Evolutionary conservation across 106 monocot species (phyloP).

Genomic region (Chionographis japonica): DNA sequence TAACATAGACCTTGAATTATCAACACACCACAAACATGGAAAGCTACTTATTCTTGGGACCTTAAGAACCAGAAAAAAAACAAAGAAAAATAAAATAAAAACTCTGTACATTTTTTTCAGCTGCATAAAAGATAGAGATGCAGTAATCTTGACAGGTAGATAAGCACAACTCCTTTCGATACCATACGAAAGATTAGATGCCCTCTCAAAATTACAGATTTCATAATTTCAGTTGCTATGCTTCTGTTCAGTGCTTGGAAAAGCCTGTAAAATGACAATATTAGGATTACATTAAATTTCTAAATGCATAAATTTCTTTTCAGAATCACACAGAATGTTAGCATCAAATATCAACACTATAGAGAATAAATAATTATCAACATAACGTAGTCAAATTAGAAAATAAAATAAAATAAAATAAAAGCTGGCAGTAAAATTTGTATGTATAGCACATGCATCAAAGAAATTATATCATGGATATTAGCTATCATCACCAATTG

Average conservation of each 20-base stretch:
- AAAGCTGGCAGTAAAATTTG: too few species aligned
- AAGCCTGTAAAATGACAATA: constrained; percentile 31
- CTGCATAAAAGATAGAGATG: neutral
- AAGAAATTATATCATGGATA: too few species aligned
- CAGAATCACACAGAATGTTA: neutral
- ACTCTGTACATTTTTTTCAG: constrained; percentile 1
- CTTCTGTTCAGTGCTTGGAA: constrained; percentile 50
- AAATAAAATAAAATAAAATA: too few species aligned
- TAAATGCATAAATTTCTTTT: neutral
- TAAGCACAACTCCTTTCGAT: neutral
- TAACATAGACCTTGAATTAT: too few species aligned
- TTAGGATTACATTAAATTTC: neutral
- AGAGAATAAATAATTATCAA: neutral
- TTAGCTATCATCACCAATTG: too few species aligned
- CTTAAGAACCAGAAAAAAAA: neutral
- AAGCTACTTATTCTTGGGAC: too few species aligned
- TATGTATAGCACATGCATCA: too few species aligned
- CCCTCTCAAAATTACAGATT: neutral
- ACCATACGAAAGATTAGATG: too few species aligned
- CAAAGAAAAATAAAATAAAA: neutral
- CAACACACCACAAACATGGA: too few species aligned
- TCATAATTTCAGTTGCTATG: constrained; percentile 35
- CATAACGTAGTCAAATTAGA: too few species aligned
- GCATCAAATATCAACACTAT: neutral
- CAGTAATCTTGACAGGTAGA: neutral